Percentiles rank a stretch among this genome's conserved stretches.
Evolutionary conservation across 305 asterid species (phyloP).

Genomic region (Lippia alba): DNA sequence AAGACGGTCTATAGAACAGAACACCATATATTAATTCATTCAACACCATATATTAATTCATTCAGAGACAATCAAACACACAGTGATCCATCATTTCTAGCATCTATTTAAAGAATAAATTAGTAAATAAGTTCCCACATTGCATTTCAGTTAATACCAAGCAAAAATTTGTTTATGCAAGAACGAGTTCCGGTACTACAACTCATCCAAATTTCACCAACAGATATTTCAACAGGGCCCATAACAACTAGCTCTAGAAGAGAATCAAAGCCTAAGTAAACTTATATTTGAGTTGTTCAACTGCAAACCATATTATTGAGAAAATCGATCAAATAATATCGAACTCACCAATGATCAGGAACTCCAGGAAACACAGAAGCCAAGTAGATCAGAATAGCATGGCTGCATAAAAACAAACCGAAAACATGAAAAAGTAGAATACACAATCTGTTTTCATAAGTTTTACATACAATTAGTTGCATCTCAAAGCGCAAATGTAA

Average conservation of each 20-base stretch:
- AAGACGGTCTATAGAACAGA: not conserved
- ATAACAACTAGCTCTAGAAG: constrained; percentile 2
- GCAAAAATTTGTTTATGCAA: too few relatives aligned
- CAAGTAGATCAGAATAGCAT: constrained; percentile 75
- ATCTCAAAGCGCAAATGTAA: not conserved
- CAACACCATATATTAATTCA: not conserved
- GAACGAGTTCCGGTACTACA: too few relatives aligned
- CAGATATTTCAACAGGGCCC: not conserved
- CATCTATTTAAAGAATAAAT: not conserved
- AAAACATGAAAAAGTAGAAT: not conserved
- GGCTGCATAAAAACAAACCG: constrained; percentile 59
- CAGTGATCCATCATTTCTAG: not conserved
- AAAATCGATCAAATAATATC: not conserved
- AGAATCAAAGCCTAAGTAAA: not conserved
- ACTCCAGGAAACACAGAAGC: constrained; percentile 77
- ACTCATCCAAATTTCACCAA: too few relatives aligned
- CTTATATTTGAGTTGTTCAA: not conserved
- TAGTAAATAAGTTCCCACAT: not conserved
- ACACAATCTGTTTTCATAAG: not conserved
- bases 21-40: not conserved
- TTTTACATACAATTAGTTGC: not conserved
- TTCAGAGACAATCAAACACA: not conserved
- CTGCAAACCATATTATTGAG: constrained; percentile 3
- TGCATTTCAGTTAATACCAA: too few relatives aligned
- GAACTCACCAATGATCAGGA: constrained; percentile 91